Percentiles rank a stretch among this genome's conserved stretches.
phyloP scores from a whole-genome alignment of 768 basidiomycete species.

The Trametes coccinea region DNA sequence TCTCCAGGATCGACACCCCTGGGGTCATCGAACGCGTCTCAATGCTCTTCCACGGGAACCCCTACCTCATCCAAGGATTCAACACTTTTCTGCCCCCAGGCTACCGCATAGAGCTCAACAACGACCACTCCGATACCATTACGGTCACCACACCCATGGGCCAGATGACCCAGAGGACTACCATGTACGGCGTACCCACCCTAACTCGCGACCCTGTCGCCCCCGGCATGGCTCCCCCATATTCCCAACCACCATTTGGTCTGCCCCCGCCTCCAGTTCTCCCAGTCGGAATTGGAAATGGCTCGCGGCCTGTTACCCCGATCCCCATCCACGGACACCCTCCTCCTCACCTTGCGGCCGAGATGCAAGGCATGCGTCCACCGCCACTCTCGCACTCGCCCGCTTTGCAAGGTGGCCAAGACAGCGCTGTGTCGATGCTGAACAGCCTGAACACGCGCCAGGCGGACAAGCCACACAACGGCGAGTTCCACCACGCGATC shows the following conservation, averaged over 20 bases:
- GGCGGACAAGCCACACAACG: conserved; percentile 31
- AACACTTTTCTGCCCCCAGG: conserved; percentile 96
- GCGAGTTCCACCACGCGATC: conserved; percentile 92
- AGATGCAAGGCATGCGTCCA: conserved; percentile 20
- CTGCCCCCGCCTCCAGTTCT: conserved; percentile 28
- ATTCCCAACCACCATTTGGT: conserved; percentile 26
- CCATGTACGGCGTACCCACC: conserved; percentile 35
- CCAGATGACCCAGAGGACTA: conserved; percentile 66
- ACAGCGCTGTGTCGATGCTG: conserved; percentile 57
- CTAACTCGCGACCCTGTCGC: conserved; percentile 33
- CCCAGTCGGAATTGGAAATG: conserved; percentile 38
- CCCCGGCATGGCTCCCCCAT: conserved; percentile 22
- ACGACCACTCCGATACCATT: conserved; percentile 73
- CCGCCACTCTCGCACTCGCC: conserved; percentile 47
- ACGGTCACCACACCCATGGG: conserved; percentile 81
- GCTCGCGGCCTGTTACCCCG: conserved; percentile 54
- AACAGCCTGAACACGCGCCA: conserved; percentile 46
- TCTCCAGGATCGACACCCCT: conserved; percentile 87
- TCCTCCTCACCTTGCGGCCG: conserved; percentile 24
- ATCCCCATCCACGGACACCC: conserved; percentile 37
- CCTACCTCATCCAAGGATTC: conserved; percentile 91
- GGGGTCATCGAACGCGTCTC: conserved; percentile 97
- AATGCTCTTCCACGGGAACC: conserved; percentile 88
- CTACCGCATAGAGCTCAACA: conserved; percentile 87
- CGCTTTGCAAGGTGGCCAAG: conserved; percentile 29